These are phyloP conservation scores for Syncephalastrum racemosum DNA, from an alignment of 371 early-diverging fungal species.

Conservation along the genomic window DNA sequence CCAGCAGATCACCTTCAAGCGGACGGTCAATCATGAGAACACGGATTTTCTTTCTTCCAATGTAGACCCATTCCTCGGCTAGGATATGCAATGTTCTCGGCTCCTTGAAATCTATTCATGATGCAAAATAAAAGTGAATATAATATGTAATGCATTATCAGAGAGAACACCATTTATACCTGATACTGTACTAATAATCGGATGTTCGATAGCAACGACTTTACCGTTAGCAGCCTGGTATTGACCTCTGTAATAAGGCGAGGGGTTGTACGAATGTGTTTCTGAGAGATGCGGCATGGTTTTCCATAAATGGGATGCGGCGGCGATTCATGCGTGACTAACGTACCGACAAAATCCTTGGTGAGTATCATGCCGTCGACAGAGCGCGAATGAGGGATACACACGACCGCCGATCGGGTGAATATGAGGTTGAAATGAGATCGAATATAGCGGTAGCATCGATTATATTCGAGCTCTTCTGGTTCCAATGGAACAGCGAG, in stretches of 20 bases:
- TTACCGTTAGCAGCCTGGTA: slow-evolving; percentile 57
- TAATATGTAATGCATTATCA: slow-evolving; percentile 1
- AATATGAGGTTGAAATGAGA: slow-evolving; percentile 44
- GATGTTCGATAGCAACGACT: slow-evolving; percentile 54
- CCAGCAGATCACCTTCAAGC: slow-evolving; percentile 53
- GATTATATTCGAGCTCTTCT: slow-evolving; percentile 53
- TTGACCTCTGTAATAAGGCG: slow-evolving; percentile 62
- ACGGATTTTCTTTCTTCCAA: slow-evolving; percentile 46
- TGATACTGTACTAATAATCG: slow-evolving; percentile 45
- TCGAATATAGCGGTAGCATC: slow-evolving; percentile 44
- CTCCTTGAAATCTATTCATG: slow-evolving; percentile 49
- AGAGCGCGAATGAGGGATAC: slow-evolving; percentile 57
- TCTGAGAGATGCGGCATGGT: slow-evolving; percentile 30
- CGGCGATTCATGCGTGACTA: background rate
- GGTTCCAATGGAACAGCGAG: slow-evolving; percentile 20
- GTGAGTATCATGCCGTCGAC: slow-evolving; percentile 53
- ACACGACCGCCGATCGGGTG: slow-evolving; percentile 50
- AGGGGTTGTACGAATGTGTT: slow-evolving; percentile 57
- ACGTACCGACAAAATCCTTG: slow-evolving; percentile 57
- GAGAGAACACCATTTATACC: slow-evolving; percentile 26
- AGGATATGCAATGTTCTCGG: slow-evolving; percentile 52
- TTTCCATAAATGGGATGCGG: slow-evolving; percentile 1
- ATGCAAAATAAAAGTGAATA: background rate
- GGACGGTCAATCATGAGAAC: slow-evolving; percentile 53
- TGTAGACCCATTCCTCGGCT: slow-evolving; percentile 55